Base-by-base conservation (phyloP, 352 stramenopile species). In the Phytophthora nicotianae region DNA sequence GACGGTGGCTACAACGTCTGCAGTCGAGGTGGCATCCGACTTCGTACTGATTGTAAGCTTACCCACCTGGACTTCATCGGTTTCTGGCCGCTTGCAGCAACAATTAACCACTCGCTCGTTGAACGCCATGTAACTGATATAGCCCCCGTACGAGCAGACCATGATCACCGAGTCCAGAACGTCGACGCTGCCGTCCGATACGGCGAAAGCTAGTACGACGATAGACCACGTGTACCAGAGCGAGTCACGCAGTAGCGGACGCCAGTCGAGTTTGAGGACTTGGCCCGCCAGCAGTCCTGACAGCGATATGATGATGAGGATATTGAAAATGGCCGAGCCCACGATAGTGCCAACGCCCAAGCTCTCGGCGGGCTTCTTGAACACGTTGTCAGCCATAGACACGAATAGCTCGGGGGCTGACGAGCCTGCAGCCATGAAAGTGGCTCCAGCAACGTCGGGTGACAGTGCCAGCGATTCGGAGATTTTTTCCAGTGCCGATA, bases 301-400 rank as follows among this genome's bases (percentile, higher is more conserved):
- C n/a, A 92, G 68, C 37, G 86, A 80, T 27, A 92, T 91, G 67
- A 96, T 95, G 47, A 96, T 83, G 32, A 91, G 70, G 58, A 96
- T 91, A 51, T 91, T 92, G 58, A 96, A 95, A 58, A 96, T 93
- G 53, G 78, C 88, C 35, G 81, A 93, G 35, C 87, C 88, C n/a
- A 96, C 78, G 71, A 96, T 91, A 27, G 87, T 92, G 35, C 84
- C 84, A 41, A 96, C 70, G 40, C 83, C 86, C 48, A 85, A 70
- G 21, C 75, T 93, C 60, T 73, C 83, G 27, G 74, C 68, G 1
- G 72, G 83, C 50, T 88, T 91, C 19, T 66, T 69, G 37, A 94
- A 88, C 6, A 91, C 84, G 46, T 95, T 96, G 65, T 90, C 81
- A 2, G 79, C 81, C 32, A 90, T 69, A 11, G 81, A 81, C 42